Conservation (phyloP, 805 yeast genomes). For the Spathaspora sp. region DNA sequence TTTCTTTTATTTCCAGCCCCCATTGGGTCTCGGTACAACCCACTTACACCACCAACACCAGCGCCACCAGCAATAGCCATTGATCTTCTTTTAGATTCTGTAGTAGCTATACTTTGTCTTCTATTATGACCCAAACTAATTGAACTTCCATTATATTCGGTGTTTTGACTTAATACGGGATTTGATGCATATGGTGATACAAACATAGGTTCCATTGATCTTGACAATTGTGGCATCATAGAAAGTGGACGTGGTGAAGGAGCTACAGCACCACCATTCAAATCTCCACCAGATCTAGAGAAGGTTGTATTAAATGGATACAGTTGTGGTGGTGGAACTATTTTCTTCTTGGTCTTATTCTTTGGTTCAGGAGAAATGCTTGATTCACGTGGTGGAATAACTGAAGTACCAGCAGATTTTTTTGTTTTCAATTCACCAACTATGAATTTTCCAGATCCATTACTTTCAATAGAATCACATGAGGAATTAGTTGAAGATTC, state of each 20-base stretch:
- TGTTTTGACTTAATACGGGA: slow-evolving; percentile 17
- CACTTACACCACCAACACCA: too few relatives aligned
- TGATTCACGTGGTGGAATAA: neutral
- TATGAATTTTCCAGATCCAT: slow-evolving; percentile 6
- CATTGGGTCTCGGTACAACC: neutral
- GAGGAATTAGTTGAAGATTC: slow-evolving; percentile 15
- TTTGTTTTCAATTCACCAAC: slow-evolving; percentile 3
- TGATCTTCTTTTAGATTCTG: slow-evolving; percentile 13
- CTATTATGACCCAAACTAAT: slow-evolving; percentile 6
- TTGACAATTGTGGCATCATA: neutral
- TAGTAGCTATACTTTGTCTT: slow-evolving; percentile 16
- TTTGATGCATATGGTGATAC: slow-evolving; percentile 4
- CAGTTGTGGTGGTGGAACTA: neutral
- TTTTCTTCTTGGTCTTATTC: neutral
- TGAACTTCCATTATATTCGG: slow-evolving; percentile 9
- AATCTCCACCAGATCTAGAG: neutral
- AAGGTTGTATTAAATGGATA: neutral
- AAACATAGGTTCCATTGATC: slow-evolving; percentile 5
- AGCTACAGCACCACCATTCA: neutral
- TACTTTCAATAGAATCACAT: slow-evolving; percentile 23
- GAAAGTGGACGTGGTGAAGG: slow-evolving; percentile 3
- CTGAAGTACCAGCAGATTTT: neutral
- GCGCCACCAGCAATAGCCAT: slow-evolving; percentile 2
- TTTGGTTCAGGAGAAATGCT: neutral
- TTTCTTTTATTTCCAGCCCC: slow-evolving; percentile 2